Percentiles rank a stretch among this genome's conserved stretches.
These are phyloP conservation scores for Fusarium subtropicale DNA, from an alignment of 2,329 filamentous ascomycete species.

Conservation along the genomic window DNA sequence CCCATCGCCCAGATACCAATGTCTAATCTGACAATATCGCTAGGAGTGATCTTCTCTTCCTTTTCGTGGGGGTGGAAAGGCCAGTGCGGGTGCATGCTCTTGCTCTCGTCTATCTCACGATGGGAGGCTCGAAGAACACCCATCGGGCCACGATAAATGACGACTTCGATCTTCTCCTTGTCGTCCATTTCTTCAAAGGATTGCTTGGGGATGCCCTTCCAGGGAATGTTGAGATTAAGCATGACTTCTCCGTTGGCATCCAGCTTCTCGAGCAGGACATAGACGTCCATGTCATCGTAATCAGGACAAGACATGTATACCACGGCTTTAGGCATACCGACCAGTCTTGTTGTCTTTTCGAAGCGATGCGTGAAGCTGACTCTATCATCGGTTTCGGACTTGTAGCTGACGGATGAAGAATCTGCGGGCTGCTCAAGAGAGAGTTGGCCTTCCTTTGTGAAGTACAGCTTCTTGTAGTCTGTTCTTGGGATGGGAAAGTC, in stretches of 20 bases:
- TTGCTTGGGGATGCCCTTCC: constrained; percentile 3
- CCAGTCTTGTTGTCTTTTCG: constrained; percentile 1
- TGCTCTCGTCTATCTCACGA: constrained; percentile 16
- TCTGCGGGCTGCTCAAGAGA: accelerated
- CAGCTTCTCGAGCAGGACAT: constrained; percentile 7
- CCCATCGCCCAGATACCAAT: constrained; percentile 25
- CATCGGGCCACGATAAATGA: constrained; percentile 11
- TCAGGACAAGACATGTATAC: constrained; percentile 9
- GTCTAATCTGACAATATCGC: background rate
- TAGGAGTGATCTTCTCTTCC: background rate
- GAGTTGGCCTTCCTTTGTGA: background rate
- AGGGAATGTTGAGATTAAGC: constrained; percentile 19
- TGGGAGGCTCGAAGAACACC: constrained; percentile 11
- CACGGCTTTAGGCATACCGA: constrained; percentile 17
- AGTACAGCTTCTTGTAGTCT: constrained; percentile 11
- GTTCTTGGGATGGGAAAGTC: constrained; percentile 11
- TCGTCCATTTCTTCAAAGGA: constrained; percentile 1
- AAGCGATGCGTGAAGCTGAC: background rate
- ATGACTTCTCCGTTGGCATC: background rate
- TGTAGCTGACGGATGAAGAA: background rate
- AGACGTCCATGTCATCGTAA: constrained; percentile 18
- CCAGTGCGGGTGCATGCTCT: constrained; percentile 25
- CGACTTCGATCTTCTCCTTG: constrained; percentile 11
- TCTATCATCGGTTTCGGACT: constrained; percentile 10
- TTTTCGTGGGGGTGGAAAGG: constrained; percentile 22